A percentile compares a stretch with the other conserved stretches of the same genome.
Conservation (phyloP, 2,329 filamentous ascomycete genomes). For the Xylariaceae sp. region DNA sequence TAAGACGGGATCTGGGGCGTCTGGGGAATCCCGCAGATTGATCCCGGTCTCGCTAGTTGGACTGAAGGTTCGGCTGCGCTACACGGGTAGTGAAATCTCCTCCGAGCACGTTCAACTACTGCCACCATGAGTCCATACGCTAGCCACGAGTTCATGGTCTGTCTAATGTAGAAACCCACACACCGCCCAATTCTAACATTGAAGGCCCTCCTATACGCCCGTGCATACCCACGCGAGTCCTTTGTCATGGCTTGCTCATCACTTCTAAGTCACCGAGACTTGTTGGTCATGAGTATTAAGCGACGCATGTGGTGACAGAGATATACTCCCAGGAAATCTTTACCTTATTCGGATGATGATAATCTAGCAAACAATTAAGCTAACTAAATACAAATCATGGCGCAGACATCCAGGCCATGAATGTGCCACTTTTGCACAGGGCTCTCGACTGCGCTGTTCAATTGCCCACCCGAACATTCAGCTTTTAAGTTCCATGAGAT, state of each 20-base stretch:
- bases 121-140: constrained; percentile 3
- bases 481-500: background rate
- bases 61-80: constrained; percentile 9
- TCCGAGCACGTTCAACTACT: constrained; percentile 5
- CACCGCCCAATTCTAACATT: background rate
- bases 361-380: background rate
- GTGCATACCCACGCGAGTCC: constrained; percentile 19
- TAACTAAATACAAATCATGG: background rate
- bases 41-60: constrained; percentile 6
- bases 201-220: constrained; percentile 4
- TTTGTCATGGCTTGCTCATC: constrained; percentile 35
- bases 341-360: constrained; percentile 1
- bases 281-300: constrained; percentile 23
- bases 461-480: background rate
- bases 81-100: constrained; percentile 5
- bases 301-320: background rate
- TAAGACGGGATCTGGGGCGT: constrained; percentile 65
- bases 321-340: background rate
- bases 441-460: background rate
- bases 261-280: constrained; percentile 20
- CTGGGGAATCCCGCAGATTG: constrained; percentile 16
- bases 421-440: no score
- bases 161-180: constrained; percentile 3
- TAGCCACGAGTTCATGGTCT: background rate
- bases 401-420: background rate